A percentile compares a stretch with the other conserved stretches of the same genome.
Conservation (phyloP, 306 rosid genomes). For the Elaeagnus macrophylla region DNA sequence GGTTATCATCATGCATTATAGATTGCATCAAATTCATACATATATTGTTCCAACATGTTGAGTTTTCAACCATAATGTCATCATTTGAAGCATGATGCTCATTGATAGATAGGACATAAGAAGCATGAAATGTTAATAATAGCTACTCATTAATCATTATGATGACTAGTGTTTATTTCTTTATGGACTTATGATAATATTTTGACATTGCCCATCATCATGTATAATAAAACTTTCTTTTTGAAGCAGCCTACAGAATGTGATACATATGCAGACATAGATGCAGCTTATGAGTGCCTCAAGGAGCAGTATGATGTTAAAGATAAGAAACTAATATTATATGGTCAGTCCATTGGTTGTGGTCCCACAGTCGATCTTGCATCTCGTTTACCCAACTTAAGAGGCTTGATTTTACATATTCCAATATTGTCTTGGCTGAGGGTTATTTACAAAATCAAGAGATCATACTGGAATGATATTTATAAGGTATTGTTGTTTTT, state of each 20-base stretch:
- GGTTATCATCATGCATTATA: too few relatives aligned
- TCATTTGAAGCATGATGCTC: too few relatives aligned
- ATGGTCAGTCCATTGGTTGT: constrained; percentile 93
- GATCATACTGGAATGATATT: constrained; percentile 90
- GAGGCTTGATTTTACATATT: constrained; percentile 84
- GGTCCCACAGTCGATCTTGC: constrained; percentile 95
- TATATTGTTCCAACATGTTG: too few relatives aligned
- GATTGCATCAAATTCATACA: too few relatives aligned
- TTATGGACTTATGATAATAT: too few relatives aligned
- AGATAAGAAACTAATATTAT: constrained; percentile 75
- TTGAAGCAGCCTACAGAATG: constrained; percentile 82
- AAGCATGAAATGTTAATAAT: too few relatives aligned
- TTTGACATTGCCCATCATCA: constrained; percentile 9
- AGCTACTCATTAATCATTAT: too few relatives aligned
- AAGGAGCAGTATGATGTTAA: constrained; percentile 72
- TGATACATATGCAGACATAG: constrained; percentile 91
- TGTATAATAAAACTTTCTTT: constrained; percentile 28
- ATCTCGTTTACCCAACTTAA: constrained; percentile 56
- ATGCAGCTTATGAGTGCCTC: constrained; percentile 80
- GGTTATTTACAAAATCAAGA: constrained; percentile 79
- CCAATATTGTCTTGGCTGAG: constrained; percentile 84
- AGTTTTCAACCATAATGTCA: too few relatives aligned
- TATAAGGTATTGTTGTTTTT: constrained; percentile 53
- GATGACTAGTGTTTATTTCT: too few relatives aligned
- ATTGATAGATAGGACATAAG: too few relatives aligned